Evolutionary conservation across 306 rosid genomes (phyloP), one percentile per base, ranked within the genome.

Genomic region (Quercus suber): DNA sequence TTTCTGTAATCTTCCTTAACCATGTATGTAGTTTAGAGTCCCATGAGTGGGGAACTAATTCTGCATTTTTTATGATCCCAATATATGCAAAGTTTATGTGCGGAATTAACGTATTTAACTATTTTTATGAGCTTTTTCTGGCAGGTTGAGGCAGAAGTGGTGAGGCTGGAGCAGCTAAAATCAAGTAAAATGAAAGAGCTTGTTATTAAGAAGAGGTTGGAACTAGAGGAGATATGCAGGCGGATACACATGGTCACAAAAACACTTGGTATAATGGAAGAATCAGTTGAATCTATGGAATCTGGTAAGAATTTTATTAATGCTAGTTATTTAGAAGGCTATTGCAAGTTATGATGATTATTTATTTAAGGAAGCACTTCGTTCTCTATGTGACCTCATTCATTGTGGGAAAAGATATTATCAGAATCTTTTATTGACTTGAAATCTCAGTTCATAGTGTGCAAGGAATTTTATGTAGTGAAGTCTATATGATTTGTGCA

Each of bases 131-230:
- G 14, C 51, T 58, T 77, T 55, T 57, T 63, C 65, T 31, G 86
- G 81, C 57, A 93, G 97, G 88, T 89, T 79, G 92, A 92, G 88
- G 78, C 84, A 49, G 95, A 90, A 84, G 92, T 93, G 55, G 82
- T 61, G 76, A 89, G 93, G 81, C 88, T 93, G 85, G 87, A 90
- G 82, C 85, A 85, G 63, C 86, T 91, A 74, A 93, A 90, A 83
- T 90, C 86, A 76, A 86, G 84, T 65, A 93, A 87, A 88, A 81
- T 91, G 79, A 87, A 84, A 89, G 93, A 91, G 64, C 61, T 93
- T 27, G 49, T 89, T 80, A 78, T 75, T 77, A 88, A 67, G 80
- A 89, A 81, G 90, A 86, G 82, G 83, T 67, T 81, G 77, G 97
- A 90, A 79, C 87, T 93, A 58, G 95, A 90, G 76, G 84, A 87